Percentiles rank a stretch among this genome's conserved stretches.
Conservation (phyloP, 78 protist species). For the Dictyostelium citrinum region DNA sequence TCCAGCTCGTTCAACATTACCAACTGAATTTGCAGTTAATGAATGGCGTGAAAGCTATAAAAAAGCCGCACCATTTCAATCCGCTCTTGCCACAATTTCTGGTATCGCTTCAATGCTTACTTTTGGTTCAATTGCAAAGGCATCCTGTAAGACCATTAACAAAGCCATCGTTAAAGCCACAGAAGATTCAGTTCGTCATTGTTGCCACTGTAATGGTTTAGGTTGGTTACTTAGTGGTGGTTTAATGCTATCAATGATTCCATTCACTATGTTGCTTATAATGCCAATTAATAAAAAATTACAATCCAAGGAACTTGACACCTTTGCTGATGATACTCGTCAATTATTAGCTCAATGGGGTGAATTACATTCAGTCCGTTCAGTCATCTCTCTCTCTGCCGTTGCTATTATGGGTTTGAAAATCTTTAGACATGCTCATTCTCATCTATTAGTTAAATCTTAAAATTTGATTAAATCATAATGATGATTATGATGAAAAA, state of each 20-base stretch:
- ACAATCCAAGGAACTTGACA: not conserved
- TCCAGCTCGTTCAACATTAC: not conserved
- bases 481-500: too few species aligned
- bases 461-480: not conserved
- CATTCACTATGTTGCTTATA: not conserved
- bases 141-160: not conserved
- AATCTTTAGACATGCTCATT: not conserved
- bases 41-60: not conserved
- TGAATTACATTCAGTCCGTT: not conserved
- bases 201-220: not conserved
- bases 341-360: not conserved
- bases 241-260: not conserved
- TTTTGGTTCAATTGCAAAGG: not conserved
- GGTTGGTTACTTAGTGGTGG: not conserved
- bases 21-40: not conserved
- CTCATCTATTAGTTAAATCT: not conserved
- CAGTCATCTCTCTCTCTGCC: not conserved
- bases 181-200: constrained; percentile 1
- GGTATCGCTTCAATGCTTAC: not conserved
- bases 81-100: not conserved
- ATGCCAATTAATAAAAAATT: not conserved
- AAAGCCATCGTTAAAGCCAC: not conserved
- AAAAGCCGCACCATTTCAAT: not conserved
- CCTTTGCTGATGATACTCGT: not conserved
- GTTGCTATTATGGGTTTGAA: not conserved